Base-by-base conservation (phyloP, 1,139 yeast genomes). In the Dujonia santamariae region DNA sequence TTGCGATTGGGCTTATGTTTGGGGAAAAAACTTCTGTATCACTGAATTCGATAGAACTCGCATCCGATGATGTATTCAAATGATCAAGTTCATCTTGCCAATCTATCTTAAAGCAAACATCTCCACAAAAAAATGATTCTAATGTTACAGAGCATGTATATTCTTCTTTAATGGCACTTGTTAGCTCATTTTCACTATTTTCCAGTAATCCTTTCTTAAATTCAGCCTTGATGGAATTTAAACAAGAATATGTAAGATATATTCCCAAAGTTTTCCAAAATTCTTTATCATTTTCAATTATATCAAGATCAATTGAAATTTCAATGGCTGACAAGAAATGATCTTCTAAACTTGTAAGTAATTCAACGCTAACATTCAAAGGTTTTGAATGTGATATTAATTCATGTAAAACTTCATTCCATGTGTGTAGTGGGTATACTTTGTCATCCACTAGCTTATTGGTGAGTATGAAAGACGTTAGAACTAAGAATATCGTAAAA, bases 291-390 rank as follows among this genome's bases (percentile, higher is more conserved):
- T 15, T 15, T 9, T 9, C 14, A 9, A 23, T 8, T 23, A 23
- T 23, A 23, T 23, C 26, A 6, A 23, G 7, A n/a, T 12, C 11
- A 7, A 23, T n/a, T 11, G 11, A 12, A 11, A 23, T 7, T 12
- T 23, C 26, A 7, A 23, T 23, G 11, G 26, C 26, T 7, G 26
- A 8, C 26, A 23, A 23, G 14, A 23, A 23, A 12, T 23, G 26
- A 8, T 7, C 6, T 8, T 23, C 7, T 15, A 23, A 23, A 15
- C n/a, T 11, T 11, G 7, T 7, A 9, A 23, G 6, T 6, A 12
- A n/a, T 15, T 11, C 14, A n/a, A 23, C 7, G 14, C 7, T 8
- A 7, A 23, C 6, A 7, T 23, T 23, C 14, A n/a, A n/a, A n/a
- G 15, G 15, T 15, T 23, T 23, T 6, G 13, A 23, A 9, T n/a